Base-by-base conservation (phyloP, 2,329 filamentous ascomycete genomes). In the Xylariaceae sp. region DNA sequence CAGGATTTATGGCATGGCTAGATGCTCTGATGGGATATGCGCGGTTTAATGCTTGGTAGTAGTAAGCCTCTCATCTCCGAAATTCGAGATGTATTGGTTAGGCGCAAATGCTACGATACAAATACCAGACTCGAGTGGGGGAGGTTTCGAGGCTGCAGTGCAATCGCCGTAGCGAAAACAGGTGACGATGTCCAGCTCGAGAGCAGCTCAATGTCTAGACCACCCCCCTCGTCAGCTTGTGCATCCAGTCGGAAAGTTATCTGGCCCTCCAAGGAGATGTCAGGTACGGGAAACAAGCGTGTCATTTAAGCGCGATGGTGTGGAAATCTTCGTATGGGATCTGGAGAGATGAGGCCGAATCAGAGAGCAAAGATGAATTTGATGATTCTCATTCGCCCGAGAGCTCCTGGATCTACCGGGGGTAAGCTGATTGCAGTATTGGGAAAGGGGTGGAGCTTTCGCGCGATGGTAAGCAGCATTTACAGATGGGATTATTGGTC, bases 401-500 rank as follows among this genome's bases (percentile, higher is more conserved):
- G 41, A 44, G 41, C 41, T 57, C 39, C 51, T 42, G 57, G 54
- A 36, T 29, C 53, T 24, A 20, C 57, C 16, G 23, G 56, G n/a
- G 53, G 44, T 56, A 10, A 55, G 55, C 52, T 58, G 29, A 21
- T 52, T 55, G 44, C 52, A 43, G 43, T 42, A 51, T 55, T 55
- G 33, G 52, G 55, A 47, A 59, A 55, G 32, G 27, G 41, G 53
- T 50, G 56, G 43, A 33, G 46, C 54, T 41, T 27, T 26, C 18
- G 30, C 15, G n/a, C 29, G 35, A 45, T 24, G 32, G 42, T 37
- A 33, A 18, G 26, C 15, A 24, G 18, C 6, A 39, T n/a, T 27
- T 20, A 44, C 46, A 27, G 39, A 33, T 15, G 23, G 20, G 32
- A 37, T 47, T 16, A 44, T 50, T 50, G 46, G 46, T 20, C 26